Conservation (phyloP, 2,329 filamentous ascomycete genomes). For the Penicillium sp. region DNA sequence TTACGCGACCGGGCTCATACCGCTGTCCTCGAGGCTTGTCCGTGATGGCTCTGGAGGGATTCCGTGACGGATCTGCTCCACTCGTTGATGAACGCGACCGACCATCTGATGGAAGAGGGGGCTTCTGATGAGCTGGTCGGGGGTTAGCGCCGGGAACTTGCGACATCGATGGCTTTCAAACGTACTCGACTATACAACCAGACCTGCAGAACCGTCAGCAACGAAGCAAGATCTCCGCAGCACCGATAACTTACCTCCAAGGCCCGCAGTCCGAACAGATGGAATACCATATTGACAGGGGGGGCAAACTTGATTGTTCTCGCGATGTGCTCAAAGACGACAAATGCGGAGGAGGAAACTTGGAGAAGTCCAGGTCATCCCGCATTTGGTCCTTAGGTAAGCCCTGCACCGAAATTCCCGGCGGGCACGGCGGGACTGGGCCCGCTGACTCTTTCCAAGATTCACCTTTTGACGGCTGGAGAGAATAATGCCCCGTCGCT, state of each 20-base stretch:
- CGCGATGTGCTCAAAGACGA: not conserved
- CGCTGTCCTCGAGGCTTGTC: conserved; percentile 41
- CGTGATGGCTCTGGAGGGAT: conserved; percentile 46
- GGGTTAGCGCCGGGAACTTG: conserved; percentile 7
- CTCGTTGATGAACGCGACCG: conserved; percentile 43
- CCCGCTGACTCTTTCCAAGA: conserved; percentile 2
- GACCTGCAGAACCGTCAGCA: conserved; percentile 24
- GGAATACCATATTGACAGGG: conserved; percentile 26
- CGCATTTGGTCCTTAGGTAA: conserved; percentile 14
- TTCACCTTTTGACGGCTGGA: not conserved
- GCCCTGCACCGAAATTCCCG: conserved; percentile 11
- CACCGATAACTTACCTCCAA: conserved; percentile 35
- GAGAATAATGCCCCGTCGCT: not conserved
- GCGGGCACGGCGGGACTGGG: not conserved
- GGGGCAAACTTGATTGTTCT: not conserved
- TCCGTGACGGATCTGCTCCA: conserved; percentile 45
- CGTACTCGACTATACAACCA: conserved; percentile 43
- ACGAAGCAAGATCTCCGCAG: conserved; percentile 5
- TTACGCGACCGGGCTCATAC: conserved; percentile 19
- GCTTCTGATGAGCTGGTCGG: conserved; percentile 43
- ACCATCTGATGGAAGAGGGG: conserved; percentile 48
- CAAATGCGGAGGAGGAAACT: not conserved
- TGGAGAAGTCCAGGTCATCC: not conserved
- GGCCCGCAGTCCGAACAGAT: conserved; percentile 32
- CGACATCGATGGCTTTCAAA: not conserved